Evolutionary conservation across 2,329 filamentous ascomycete genomes (phyloP), one percentile per base, ranked within the genome.

Genomic region (Diaporthe vexans): DNA sequence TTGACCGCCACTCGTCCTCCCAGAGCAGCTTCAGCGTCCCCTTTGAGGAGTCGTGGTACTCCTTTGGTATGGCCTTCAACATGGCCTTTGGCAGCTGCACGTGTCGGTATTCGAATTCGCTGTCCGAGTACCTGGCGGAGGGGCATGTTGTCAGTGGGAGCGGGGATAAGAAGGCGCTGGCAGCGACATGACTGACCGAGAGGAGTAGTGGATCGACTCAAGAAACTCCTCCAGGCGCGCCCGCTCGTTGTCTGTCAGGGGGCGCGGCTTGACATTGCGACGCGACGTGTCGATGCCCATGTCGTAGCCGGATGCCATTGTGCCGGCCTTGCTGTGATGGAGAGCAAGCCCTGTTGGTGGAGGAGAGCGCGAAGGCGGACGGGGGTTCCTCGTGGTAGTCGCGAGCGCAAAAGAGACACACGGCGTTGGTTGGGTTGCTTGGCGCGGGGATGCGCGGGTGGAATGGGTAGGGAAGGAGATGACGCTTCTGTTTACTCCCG

Each of bases 21-120:
- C 96, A 98, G 76, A 99, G 86, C 78, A 99, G 87, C 87, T 98
- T 99, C 84, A 99, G 86, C 8, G 96, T 98, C 76, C 97, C 97
- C 85, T 97, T 95, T 70, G 91, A 87, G 68, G 92, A 89, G 84
- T 98, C 95, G 81, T 97, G 96, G 85, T 98, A 98, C 51, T 98
- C 96, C 83, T 95, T 93, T 26, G 97, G 97, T 79, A 99, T 98
- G 54, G 91, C 94, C 86, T 98, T 98, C 77, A 99, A 92, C 97
- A 99, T 99, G 79, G 95, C 93, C 86, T 99, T 99, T 57, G 97
- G 97, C 40, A 99, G 91, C 84, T 98, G 95, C 74, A 99, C 97
- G 84, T 99, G 97, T 77, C 97, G 94, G 86, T 99, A 99, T 86
- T 99, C 97, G 84, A 92, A 98, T 84, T 97, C 91, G 85, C 91